These are phyloP conservation scores for Clavispora asparagi DNA, from an alignment of 805 yeast species.

Conservation along the genomic window DNA sequence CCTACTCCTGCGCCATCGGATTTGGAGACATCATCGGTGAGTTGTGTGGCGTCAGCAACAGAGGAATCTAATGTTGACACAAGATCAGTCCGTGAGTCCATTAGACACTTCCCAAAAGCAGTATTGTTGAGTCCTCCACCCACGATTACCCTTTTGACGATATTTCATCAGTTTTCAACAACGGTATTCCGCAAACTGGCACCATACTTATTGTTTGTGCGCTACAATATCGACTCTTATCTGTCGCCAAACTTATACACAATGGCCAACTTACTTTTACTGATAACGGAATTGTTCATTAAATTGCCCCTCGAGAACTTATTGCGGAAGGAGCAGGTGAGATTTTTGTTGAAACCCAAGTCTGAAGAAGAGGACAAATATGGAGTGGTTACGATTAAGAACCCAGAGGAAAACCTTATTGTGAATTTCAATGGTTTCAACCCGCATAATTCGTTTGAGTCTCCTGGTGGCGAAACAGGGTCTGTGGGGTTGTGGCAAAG, in stretches of 20 bases:
- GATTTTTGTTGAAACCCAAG: constrained; percentile 47
- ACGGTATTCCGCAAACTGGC: constrained; percentile 61
- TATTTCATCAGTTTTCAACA: constrained; percentile 56
- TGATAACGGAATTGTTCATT: constrained; percentile 63
- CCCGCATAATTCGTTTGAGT: not conserved
- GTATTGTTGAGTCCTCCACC: constrained; percentile 55
- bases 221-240: constrained; percentile 62
- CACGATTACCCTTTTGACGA: constrained; percentile 38
- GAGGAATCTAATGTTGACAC: constrained; percentile 19
- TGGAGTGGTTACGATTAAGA: constrained; percentile 38
- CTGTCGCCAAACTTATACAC: constrained; percentile 59
- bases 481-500: constrained; percentile 42
- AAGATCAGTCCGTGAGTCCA: constrained; percentile 68
- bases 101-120: constrained; percentile 52
- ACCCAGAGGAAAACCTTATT: constrained; percentile 46
- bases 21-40: not conserved
- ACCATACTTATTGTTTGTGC: constrained; percentile 56
- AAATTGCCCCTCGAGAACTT: constrained; percentile 86
- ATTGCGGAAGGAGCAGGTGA: constrained; percentile 76
- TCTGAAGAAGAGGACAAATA: constrained; percentile 28
- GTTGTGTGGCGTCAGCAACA: not conserved
- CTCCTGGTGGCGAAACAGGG: not conserved
- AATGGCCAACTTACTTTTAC: constrained; percentile 52
- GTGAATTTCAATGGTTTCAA: constrained; percentile 37
- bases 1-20: constrained; percentile 1